Conservation (phyloP, 345 rosid species). For the Psidium guajava region DNA sequence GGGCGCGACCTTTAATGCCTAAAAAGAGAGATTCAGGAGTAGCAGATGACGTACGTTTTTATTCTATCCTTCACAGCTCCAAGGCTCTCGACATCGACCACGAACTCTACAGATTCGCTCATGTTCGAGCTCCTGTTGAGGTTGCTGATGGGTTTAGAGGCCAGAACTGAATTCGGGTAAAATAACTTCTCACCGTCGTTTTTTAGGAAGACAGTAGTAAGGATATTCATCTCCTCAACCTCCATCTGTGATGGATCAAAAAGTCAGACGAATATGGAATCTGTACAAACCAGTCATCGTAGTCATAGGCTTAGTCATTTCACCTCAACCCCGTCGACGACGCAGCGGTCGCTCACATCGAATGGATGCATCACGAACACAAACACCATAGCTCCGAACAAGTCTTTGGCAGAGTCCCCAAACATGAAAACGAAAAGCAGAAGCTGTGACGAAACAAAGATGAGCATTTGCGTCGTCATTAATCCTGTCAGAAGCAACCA, state of each 20-base stretch:
- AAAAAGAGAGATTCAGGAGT: not conserved
- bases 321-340: slow-evolving; percentile 66
- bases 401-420: slow-evolving; percentile 37
- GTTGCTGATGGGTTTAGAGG: slow-evolving; percentile 48
- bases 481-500: slow-evolving; percentile 45
- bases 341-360: slow-evolving; percentile 60
- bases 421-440: slow-evolving; percentile 32
- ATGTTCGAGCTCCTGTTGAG: slow-evolving; percentile 57
- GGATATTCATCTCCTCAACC: slow-evolving; percentile 67
- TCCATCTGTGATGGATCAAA: slow-evolving; percentile 29
- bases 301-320: not conserved
- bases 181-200: slow-evolving; percentile 53
- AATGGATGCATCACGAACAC: slow-evolving; percentile 68
- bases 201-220: slow-evolving; percentile 53
- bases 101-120: slow-evolving; percentile 57
- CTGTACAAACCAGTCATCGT: not conserved
- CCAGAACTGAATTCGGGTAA: slow-evolving; percentile 44
- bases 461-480: slow-evolving; percentile 28
- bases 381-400: slow-evolving; percentile 55
- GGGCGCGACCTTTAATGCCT: not conserved
- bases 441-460: slow-evolving; percentile 53
- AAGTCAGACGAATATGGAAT: not conserved
- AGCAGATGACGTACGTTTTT: slow-evolving; percentile 22
- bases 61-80: slow-evolving; percentile 33
- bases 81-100: slow-evolving; percentile 35